These are phyloP conservation scores for Trichomonas vaginalis DNA, from an alignment of 208 protist species.

Conservation along the genomic window DNA sequence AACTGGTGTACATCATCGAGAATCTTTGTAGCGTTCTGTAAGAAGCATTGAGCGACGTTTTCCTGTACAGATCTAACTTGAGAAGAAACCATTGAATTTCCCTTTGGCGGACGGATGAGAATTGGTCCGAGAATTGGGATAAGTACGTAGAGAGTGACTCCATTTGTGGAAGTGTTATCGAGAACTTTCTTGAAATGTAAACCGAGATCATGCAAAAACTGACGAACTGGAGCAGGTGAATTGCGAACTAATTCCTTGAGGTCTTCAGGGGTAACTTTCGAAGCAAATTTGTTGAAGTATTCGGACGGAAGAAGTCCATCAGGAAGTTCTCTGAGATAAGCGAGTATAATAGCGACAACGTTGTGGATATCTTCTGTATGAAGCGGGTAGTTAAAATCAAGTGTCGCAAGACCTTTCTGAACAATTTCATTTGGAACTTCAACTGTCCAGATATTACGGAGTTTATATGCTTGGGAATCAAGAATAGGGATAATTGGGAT, in stretches of 20 bases:
- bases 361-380: background rate
- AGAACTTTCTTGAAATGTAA: background rate
- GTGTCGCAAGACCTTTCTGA: background rate
- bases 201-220: background rate
- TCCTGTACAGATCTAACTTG: background rate
- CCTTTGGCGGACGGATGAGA: background rate
- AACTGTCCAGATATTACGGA: background rate
- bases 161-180: background rate
- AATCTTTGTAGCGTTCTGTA: background rate
- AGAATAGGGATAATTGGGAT: background rate
- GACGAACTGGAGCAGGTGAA: background rate
- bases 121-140: background rate
- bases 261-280: background rate
- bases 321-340: background rate
- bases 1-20: slow-evolving; percentile 2
- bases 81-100: background rate
- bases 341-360: background rate
- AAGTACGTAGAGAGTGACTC: background rate
- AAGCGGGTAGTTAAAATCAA: background rate
- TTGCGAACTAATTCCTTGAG: background rate
- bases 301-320: background rate
- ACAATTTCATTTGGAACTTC: background rate
- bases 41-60: background rate
- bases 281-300: background rate
- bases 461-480: background rate